Evolutionary conservation across 176 grass and related monocot species (phyloP).

Genomic region (Urochloa ruziziensis): DNA sequence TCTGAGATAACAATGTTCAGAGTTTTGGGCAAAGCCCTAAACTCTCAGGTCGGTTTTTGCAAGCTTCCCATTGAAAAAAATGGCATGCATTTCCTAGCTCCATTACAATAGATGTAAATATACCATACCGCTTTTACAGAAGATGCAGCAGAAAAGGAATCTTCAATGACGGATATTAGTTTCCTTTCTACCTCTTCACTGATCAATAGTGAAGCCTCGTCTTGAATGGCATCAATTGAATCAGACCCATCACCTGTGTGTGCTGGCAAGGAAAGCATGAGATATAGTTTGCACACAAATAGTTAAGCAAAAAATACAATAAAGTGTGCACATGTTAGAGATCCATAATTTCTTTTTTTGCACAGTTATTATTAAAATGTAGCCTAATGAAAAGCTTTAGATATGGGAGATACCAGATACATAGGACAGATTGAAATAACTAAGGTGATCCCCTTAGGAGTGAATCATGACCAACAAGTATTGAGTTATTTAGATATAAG

Average conservation of each 20-base stretch:
- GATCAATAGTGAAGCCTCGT: slow-evolving; percentile 55
- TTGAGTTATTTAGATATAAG: neutral
- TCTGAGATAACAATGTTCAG: neutral
- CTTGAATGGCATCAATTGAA: slow-evolving; percentile 45
- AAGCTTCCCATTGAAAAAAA: neutral
- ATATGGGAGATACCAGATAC: neutral
- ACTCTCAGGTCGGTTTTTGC: no score
- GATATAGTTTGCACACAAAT: neutral
- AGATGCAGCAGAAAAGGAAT: slow-evolving; percentile 59
- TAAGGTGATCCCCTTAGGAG: neutral
- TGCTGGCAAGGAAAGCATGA: slow-evolving; percentile 15
- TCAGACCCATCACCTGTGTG: slow-evolving; percentile 39
- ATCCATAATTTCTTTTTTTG: neutral
- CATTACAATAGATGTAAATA: slow-evolving; percentile 5
- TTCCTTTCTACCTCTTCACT: slow-evolving; percentile 65
- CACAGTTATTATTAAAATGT: neutral
- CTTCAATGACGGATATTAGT: slow-evolving; percentile 60
- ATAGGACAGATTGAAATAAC: neutral
- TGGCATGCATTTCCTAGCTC: neutral
- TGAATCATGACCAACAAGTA: neutral
- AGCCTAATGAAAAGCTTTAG: neutral
- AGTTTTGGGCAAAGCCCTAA: no score
- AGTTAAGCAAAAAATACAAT: neutral
- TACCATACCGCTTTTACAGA: slow-evolving; percentile 65
- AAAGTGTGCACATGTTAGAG: slow-evolving; percentile 4